phyloP scores from a whole-genome alignment of 2,329 filamentous ascomycete genomes.

The Pestalotiopsis sp. region DNA sequence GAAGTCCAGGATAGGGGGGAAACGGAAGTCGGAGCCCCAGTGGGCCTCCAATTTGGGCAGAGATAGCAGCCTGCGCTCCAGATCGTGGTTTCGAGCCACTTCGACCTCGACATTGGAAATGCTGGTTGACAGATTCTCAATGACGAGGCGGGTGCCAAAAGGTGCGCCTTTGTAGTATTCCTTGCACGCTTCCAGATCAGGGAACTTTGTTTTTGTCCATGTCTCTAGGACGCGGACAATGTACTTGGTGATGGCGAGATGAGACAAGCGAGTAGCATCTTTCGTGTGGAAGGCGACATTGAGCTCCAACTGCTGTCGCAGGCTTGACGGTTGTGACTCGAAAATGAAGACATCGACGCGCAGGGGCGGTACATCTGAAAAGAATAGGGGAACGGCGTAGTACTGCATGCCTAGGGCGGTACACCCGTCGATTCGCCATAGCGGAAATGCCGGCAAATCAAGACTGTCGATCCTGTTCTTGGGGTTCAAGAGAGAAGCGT shows the following conservation, averaged over 20 bases:
- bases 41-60: conserved; percentile 39
- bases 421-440: conserved; percentile 63
- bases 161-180: conserved; percentile 48
- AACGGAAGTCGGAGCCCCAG: conserved; percentile 42
- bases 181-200: conserved; percentile 28
- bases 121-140: conserved; percentile 51
- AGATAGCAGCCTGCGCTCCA: conserved; percentile 55
- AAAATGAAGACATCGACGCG: conserved; percentile 62
- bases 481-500: conserved; percentile 55
- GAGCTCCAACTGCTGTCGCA: conserved; percentile 51
- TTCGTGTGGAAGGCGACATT: conserved; percentile 58
- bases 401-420: conserved; percentile 59
- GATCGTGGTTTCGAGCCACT: conserved; percentile 50
- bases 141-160: conserved; percentile 60
- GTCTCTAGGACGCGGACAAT: conserved; percentile 55
- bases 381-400: conserved; percentile 56
- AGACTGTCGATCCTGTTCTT: conserved; percentile 64
- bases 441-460: conserved; percentile 39
- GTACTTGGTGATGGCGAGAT: conserved; percentile 54
- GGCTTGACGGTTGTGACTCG: conserved; percentile 42
- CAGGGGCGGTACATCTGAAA: conserved; percentile 46
- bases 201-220: conserved; percentile 44
- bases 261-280: conserved; percentile 46
- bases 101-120: conserved; percentile 46
- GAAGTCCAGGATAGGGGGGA: conserved; percentile 53